These are phyloP conservation scores for Penicillium capsulatum DNA, from an alignment of 2,329 filamentous ascomycete species.

Conservation along the genomic window DNA sequence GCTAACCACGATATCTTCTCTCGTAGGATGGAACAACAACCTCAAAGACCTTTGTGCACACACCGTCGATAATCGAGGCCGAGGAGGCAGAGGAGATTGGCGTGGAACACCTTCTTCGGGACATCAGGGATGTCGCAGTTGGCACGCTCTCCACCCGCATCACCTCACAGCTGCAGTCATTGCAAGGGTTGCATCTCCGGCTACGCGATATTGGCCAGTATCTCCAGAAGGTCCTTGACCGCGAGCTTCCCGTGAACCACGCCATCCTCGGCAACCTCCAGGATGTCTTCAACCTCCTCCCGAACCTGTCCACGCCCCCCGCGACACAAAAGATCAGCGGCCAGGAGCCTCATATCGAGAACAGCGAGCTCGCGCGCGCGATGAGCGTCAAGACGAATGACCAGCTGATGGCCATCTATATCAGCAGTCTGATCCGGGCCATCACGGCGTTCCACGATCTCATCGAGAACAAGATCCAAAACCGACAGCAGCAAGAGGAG, in stretches of 20 bases:
- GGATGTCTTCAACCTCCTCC: slow-evolving; percentile 97
- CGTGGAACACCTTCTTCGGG: slow-evolving; percentile 93
- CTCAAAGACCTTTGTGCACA: slow-evolving; percentile 96
- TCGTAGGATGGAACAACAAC: slow-evolving; percentile 90
- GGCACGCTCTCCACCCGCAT: slow-evolving; percentile 94
- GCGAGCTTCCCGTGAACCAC: slow-evolving; percentile 91
- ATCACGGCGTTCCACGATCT: slow-evolving; percentile 99
- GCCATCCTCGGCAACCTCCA: slow-evolving; percentile 97
- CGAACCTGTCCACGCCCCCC: slow-evolving; percentile 83
- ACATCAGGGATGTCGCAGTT: slow-evolving; percentile 96
- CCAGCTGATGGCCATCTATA: slow-evolving; percentile 96
- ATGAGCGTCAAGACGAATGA: slow-evolving; percentile 99
- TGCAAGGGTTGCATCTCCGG: slow-evolving; percentile 91
- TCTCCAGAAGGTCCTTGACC: slow-evolving; percentile 90
- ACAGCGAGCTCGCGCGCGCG: slow-evolving; percentile 84
- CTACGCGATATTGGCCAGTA: slow-evolving; percentile 94
- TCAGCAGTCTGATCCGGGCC: slow-evolving; percentile 91
- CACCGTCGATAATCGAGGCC: slow-evolving; percentile 95
- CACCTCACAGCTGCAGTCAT: slow-evolving; percentile 93
- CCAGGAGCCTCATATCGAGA: slow-evolving; percentile 56
- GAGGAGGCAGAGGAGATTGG: slow-evolving; percentile 99
- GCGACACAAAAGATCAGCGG: slow-evolving; percentile 57
- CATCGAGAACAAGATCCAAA: slow-evolving; percentile 99
- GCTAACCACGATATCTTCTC: slow-evolving; percentile 6
- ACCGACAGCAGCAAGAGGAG: slow-evolving; percentile 93